Evolutionary conservation across 1,284 basidiomycete species (phyloP).

Genomic region (Porogramme epimiltina): DNA sequence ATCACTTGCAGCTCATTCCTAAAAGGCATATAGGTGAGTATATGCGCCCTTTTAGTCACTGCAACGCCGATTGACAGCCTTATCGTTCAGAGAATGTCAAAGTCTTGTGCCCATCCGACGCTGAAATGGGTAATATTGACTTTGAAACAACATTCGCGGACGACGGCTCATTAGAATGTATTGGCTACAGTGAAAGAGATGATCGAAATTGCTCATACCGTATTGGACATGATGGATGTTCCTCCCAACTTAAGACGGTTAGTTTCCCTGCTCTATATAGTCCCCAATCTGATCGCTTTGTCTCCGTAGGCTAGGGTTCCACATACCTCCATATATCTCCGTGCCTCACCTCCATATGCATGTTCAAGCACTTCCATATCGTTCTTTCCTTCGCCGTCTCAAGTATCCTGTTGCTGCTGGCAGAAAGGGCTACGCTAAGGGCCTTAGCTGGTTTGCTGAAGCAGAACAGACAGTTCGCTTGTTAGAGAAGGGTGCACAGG

Average conservation of each 20-base stretch:
- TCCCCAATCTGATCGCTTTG: conserved; percentile 1
- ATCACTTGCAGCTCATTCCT: conserved; percentile 71
- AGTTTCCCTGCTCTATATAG: conserved; percentile 34
- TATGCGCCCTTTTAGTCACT: background rate
- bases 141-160: conserved; percentile 16
- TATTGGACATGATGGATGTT: conserved; percentile 50
- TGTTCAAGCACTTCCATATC: conserved; percentile 72
- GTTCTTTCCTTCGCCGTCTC: conserved; percentile 39
- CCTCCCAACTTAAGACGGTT: conserved; percentile 40
- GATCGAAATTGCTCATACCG: conserved; percentile 55
- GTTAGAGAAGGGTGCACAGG: conserved; percentile 52
- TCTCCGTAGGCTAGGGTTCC: conserved; percentile 68
- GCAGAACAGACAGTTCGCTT: conserved; percentile 65
- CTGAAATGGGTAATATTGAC: conserved; percentile 53
- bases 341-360: conserved; percentile 83
- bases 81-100: conserved; percentile 21
- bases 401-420: conserved; percentile 62
- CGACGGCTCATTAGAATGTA: too few relatives aligned
- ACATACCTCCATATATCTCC: conserved; percentile 83
- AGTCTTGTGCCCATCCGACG: conserved; percentile 38
- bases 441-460: conserved; percentile 78
- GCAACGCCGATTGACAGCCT: background rate
- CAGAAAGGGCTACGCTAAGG: conserved; percentile 52
- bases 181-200: conserved; percentile 55
- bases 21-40: conserved; percentile 56